Conservation (phyloP, 345 rosid species). For the Brassica juncea region DNA sequence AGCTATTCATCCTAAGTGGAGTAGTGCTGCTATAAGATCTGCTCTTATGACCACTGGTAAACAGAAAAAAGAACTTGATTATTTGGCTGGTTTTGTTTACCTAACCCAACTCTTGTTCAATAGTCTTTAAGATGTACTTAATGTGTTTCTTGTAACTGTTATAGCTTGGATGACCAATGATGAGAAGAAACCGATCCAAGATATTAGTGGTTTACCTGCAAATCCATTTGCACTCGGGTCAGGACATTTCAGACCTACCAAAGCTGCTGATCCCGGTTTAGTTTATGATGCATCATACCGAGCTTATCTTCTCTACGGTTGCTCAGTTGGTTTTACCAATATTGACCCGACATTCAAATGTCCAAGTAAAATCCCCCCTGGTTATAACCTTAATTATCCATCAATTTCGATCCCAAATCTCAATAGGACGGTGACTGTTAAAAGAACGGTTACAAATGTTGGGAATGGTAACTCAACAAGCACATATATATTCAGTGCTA, state of each 20-base stretch:
- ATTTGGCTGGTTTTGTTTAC: background rate
- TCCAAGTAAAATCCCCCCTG: conserved; percentile 40
- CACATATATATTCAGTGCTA: conserved; percentile 45
- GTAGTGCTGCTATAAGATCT: conserved; percentile 83
- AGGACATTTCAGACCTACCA: conserved; percentile 64
- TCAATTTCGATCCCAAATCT: conserved; percentile 56
- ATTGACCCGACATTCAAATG: conserved; percentile 44
- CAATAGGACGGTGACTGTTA: conserved; percentile 39
- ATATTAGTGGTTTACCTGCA: conserved; percentile 45
- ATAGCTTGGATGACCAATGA: conserved; percentile 61
- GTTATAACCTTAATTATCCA: conserved; percentile 65
- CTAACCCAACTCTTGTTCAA: background rate
- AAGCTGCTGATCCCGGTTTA: conserved; percentile 80
- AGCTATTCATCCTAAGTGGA: conserved; percentile 80
- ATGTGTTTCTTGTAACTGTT: background rate
- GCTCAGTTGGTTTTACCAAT: conserved; percentile 40
- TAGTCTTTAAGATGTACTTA: background rate
- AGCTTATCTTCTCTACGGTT: conserved; percentile 61
- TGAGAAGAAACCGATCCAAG: conserved; percentile 46
- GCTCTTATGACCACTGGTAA: conserved; percentile 54
- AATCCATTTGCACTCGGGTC: conserved; percentile 67
- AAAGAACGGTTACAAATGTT: conserved; percentile 74
- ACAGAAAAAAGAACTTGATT: background rate
- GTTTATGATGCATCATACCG: conserved; percentile 64
- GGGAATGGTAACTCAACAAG: conserved; percentile 47